Conservation (phyloP, 371 early-diverging fungal genomes). For the Apophysomyces variabilis region DNA sequence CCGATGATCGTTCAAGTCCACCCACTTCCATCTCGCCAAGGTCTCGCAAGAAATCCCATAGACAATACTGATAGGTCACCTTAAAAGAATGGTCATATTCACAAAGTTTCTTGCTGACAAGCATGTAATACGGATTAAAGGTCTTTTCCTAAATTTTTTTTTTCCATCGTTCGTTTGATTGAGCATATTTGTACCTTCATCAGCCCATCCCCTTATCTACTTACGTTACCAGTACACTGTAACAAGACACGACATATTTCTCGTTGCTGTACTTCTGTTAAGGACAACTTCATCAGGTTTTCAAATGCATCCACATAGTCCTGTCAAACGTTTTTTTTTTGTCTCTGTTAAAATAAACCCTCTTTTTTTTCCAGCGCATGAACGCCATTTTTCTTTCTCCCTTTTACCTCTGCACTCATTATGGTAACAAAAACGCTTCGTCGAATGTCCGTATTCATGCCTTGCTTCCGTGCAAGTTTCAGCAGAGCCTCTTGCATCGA, state of each 20-base stretch:
- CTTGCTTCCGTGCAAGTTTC: slow-evolving; percentile 80
- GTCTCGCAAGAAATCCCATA: slow-evolving; percentile 92
- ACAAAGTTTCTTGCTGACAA: slow-evolving; percentile 83
- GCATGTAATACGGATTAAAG: slow-evolving; percentile 94
- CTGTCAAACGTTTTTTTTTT: slow-evolving; percentile 31
- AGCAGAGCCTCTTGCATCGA: slow-evolving; percentile 69
- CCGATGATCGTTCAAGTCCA: slow-evolving; percentile 62
- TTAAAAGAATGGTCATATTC: slow-evolving; percentile 77
- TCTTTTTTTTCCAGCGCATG: no score
- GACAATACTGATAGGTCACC: slow-evolving; percentile 92
- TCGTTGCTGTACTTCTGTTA: slow-evolving; percentile 91
- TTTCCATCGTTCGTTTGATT: not conserved
- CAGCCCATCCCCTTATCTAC: slow-evolving; percentile 5
- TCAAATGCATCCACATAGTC: slow-evolving; percentile 95
- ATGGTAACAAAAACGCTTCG: slow-evolving; percentile 90
- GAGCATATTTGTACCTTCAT: not conserved
- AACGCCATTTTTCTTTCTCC: no score
- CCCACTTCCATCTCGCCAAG: slow-evolving; percentile 81
- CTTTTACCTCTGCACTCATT: slow-evolving; percentile 85
- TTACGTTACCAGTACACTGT: slow-evolving; percentile 87
- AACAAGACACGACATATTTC: slow-evolving; percentile 93
- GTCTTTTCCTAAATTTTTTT: slow-evolving; percentile 68
- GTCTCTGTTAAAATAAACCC: no score
- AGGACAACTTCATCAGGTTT: slow-evolving; percentile 76
- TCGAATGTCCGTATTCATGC: slow-evolving; percentile 96